Evolutionary conservation across 169 alveolate species (phyloP).

Genomic region (Babesia bovis): DNA sequence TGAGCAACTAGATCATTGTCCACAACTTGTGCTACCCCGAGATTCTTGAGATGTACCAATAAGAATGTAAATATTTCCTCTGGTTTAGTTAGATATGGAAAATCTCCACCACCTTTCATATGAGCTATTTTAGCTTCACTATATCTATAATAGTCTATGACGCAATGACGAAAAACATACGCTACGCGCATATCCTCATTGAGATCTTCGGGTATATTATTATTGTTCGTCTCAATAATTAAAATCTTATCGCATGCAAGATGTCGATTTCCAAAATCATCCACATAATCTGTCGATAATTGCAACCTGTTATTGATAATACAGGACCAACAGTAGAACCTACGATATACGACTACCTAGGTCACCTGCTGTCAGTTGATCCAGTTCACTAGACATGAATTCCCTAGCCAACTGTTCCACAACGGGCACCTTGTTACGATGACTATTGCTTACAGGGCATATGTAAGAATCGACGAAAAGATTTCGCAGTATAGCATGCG

Average conservation of each 20-base stretch:
- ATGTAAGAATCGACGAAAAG: constrained; percentile 72
- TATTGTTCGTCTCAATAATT: constrained; percentile 71
- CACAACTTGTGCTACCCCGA: not conserved
- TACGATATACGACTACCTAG: constrained; percentile 73
- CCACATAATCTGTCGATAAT: constrained; percentile 63
- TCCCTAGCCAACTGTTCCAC: constrained; percentile 72
- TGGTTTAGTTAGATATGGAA: constrained; percentile 73
- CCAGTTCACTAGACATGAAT: constrained; percentile 78
- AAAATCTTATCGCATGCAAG: constrained; percentile 44
- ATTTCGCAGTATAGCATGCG: constrained; percentile 70
- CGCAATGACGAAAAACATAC: not conserved
- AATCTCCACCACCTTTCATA: constrained; percentile 73
- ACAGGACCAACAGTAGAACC: not conserved
- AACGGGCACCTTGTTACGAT: constrained; percentile 33
- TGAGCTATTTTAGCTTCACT: constrained; percentile 66
- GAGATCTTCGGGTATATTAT: constrained; percentile 57
- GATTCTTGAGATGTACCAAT: constrained; percentile 69
- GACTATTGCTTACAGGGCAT: constrained; percentile 24
- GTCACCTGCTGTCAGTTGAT: constrained; percentile 70
- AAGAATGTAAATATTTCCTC: constrained; percentile 72
- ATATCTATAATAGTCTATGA: constrained; percentile 35
- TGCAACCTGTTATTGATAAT: constrained; percentile 50
- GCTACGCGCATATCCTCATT: constrained; percentile 45
- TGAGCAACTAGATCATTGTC: not conserved
- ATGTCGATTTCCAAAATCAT: constrained; percentile 18